These are phyloP conservation scores for Cladobotryum mycophilum DNA, from an alignment of 2,329 filamentous ascomycete species.

Conservation along the genomic window DNA sequence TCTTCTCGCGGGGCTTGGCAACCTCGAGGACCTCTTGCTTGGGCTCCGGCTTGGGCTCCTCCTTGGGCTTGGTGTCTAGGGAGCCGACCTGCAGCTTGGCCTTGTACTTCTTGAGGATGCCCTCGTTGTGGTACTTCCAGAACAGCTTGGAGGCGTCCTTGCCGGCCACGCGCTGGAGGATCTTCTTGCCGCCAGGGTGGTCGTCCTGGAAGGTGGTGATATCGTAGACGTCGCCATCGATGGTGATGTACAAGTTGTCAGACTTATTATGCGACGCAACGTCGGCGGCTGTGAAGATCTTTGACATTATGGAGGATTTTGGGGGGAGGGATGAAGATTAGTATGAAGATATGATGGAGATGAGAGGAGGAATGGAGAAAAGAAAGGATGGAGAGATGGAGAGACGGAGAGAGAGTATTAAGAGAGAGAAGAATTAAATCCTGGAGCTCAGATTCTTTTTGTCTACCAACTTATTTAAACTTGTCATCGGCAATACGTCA, in stretches of 20 bases:
- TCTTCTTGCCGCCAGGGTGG: slow-evolving; percentile 70
- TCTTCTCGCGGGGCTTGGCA: slow-evolving; percentile 36
- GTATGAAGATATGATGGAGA: not conserved
- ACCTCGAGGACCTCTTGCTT: slow-evolving; percentile 25
- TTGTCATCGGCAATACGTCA: slow-evolving; percentile 9
- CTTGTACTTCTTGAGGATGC: slow-evolving; percentile 82
- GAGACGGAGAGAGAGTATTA: too few relatives aligned
- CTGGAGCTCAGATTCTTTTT: too few relatives aligned
- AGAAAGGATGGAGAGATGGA: not conserved
- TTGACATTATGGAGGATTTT: slow-evolving; percentile 61
- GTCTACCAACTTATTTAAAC: not conserved
- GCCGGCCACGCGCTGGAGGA: slow-evolving; percentile 55
- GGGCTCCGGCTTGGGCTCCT: slow-evolving; percentile 40
- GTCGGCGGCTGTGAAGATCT: slow-evolving; percentile 76
- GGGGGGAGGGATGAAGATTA: not conserved
- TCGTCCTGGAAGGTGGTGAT: slow-evolving; percentile 82
- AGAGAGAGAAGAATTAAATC: too few relatives aligned
- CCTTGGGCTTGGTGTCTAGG: slow-evolving; percentile 77
- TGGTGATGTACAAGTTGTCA: slow-evolving; percentile 78
- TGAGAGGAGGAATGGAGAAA: slow-evolving; percentile 2
- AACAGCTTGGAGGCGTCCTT: slow-evolving; percentile 63
- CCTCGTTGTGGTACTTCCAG: slow-evolving; percentile 77
- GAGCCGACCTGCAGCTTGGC: slow-evolving; percentile 75
- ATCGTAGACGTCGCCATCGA: slow-evolving; percentile 95
- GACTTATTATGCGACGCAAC: slow-evolving; percentile 89